Conservation (phyloP, 1,284 basidiomycete species). For the Omphalotus olearius region DNA sequence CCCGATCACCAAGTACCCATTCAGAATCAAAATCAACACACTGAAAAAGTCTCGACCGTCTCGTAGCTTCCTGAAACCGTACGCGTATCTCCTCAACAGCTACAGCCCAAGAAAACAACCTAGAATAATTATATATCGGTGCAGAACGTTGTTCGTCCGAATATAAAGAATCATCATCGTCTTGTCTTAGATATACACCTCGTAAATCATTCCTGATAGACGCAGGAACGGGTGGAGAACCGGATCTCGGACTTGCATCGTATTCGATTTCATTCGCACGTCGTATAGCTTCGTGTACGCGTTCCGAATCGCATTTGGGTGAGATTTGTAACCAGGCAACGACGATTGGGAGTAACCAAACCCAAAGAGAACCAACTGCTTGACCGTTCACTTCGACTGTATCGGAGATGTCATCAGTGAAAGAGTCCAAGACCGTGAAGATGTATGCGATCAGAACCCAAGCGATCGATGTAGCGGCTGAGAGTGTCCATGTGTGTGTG, state of each 20-base stretch:
- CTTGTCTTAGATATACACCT: constrained; percentile 3
- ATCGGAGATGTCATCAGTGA: constrained; percentile 18
- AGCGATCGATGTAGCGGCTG: constrained; percentile 26
- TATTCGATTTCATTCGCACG: constrained; percentile 19
- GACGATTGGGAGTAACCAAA: constrained; percentile 32
- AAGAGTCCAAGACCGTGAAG: constrained; percentile 26
- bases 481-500: constrained; percentile 29
- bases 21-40: constrained; percentile 13
- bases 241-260: constrained; percentile 8
- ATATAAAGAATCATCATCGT: background rate
- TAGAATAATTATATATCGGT: constrained; percentile 28
- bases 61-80: constrained; percentile 18
- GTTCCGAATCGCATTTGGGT: constrained; percentile 26
- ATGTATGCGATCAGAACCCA: constrained; percentile 34
- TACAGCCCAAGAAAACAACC: constrained; percentile 23
- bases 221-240: constrained; percentile 2
- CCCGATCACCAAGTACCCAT: constrained; percentile 9
- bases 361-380: constrained; percentile 27
- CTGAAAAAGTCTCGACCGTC: background rate
- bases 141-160: constrained; percentile 19
- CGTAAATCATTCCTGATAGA: constrained; percentile 10
- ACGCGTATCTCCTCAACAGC: constrained; percentile 17
- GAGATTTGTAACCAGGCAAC: constrained; percentile 30
- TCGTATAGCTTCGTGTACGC: constrained; percentile 19
- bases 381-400: constrained; percentile 22